Percentiles rank a stretch among this genome's conserved stretches.
Conservation (phyloP, 2,329 filamentous ascomycete species). For the Penicillium griseofulvum region DNA sequence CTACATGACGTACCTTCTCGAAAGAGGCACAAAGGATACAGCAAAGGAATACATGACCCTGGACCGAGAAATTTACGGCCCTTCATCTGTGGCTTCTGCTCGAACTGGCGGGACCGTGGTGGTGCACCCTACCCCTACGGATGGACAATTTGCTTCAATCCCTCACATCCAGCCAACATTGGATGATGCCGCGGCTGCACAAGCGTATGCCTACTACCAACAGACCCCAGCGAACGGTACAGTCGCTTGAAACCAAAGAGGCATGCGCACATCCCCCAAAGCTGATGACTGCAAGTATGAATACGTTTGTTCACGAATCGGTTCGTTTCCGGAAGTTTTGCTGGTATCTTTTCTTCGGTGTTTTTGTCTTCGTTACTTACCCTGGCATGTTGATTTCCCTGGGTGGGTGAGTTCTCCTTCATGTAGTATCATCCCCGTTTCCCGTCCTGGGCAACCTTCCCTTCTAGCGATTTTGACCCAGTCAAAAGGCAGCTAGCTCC, state of each 20-base stretch:
- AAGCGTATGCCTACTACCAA: slow-evolving; percentile 34
- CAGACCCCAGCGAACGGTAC: slow-evolving; percentile 30
- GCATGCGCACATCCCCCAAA: not conserved
- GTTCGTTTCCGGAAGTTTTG: not conserved
- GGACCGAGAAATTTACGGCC: slow-evolving; percentile 82
- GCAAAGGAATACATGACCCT: slow-evolving; percentile 83
- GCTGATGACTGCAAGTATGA: slow-evolving; percentile 11
- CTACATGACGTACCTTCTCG: slow-evolving; percentile 82
- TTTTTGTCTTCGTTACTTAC: slow-evolving; percentile 14
- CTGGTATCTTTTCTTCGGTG: slow-evolving; percentile 1
- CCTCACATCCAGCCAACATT: slow-evolving; percentile 5
- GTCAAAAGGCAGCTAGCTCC: slow-evolving; percentile 9
- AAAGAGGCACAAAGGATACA: slow-evolving; percentile 75
- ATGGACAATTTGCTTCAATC: slow-evolving; percentile 3
- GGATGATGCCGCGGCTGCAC: slow-evolving; percentile 20
- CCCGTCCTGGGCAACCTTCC: slow-evolving; percentile 8
- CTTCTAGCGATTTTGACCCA: slow-evolving; percentile 28
- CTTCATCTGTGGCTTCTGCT: slow-evolving; percentile 38
- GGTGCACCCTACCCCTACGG: slow-evolving; percentile 10
- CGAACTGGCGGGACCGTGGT: slow-evolving; percentile 28
- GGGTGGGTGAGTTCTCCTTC: slow-evolving; percentile 19
- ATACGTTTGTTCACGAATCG: slow-evolving; percentile 13
- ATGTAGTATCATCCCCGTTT: slow-evolving; percentile 22
- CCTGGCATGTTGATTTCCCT: slow-evolving; percentile 11
- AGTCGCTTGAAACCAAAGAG: slow-evolving; percentile 12